Evolutionary conservation across 257 asterid genomes (phyloP), one percentile per base, ranked within the genome.

Genomic region (Verbena officinalis): DNA sequence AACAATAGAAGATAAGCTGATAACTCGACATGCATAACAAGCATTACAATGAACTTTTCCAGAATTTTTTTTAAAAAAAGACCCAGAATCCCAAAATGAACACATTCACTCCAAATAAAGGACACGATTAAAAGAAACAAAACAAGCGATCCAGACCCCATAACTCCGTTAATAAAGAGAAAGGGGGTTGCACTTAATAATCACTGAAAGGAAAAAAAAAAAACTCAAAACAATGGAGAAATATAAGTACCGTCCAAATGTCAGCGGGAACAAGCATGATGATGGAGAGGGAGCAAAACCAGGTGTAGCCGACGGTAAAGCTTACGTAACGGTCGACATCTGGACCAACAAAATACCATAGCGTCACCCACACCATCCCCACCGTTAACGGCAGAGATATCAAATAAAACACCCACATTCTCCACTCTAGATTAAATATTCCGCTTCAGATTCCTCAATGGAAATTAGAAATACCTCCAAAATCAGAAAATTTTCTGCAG

Each of bases 191-290:
- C 31, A 55, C 23, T 20, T 4, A 61, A 9, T 54, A 9, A 21
- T 14, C 7, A 19, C 2, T 4, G 23, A 2, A 43, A 22, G 4
- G 14, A 22, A 13, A 27, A 20, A 17, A 14, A 39, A 30, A 9
- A 20, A 22, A 1, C 40, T 27, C 22, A 1, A 3, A 9, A 30
- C n/a, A 1, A 46, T 13, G 3, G 24, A 1, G 19, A 33, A 44
- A 4, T 33, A 8, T 27, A 36, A 84, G 70, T 88, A 88, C 96
- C 49, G 86, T 72, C 96, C 96, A 88, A 69, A 88, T 85, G 67
- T 88, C 96, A 16, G 89, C 91, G 14, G 96, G 96, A 55, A 88
- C 96, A 46, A 85, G 91, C 69, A 78, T 77, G 75, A 88, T 82
- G 64, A 85, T 80, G 69, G 85, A 83, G 74, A 88, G 75, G 55